Conservation (phyloP, 768 basidiomycete species). For the Kondoa subrosea region DNA sequence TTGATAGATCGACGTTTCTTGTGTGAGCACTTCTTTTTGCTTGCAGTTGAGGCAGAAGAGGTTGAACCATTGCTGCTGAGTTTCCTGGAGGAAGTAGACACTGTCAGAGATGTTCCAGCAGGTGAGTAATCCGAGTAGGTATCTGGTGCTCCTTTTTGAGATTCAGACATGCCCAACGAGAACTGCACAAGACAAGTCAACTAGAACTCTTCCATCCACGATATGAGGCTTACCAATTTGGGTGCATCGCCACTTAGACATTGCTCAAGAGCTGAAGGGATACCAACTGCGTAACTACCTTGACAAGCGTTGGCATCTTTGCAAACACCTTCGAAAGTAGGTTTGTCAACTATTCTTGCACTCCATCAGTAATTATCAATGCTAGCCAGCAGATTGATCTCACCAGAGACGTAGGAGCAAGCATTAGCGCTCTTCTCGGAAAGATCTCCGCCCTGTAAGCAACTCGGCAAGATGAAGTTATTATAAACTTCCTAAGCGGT, state of each 20-base stretch:
- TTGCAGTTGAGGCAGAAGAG: not conserved
- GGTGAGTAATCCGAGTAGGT: not conserved
- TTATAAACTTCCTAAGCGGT: too few relatives aligned
- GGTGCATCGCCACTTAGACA: not conserved
- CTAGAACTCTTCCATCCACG: not conserved
- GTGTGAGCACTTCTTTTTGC: not conserved
- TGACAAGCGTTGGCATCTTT: not conserved
- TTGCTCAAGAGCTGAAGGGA: not conserved
- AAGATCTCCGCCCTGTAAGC: not conserved
- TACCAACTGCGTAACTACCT: conserved; percentile 1
- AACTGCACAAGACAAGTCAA: not conserved
- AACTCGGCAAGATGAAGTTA: too few relatives aligned
- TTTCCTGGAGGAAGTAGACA: not conserved
- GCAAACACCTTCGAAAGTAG: conserved; percentile 2
- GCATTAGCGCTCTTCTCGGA: not conserved
- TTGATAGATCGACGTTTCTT: too few relatives aligned
- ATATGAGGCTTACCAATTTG: not conserved
- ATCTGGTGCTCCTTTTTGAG: not conserved
- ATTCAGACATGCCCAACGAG: not conserved
- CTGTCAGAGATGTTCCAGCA: not conserved
- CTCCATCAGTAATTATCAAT: not conserved
- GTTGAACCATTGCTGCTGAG: not conserved
- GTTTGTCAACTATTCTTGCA: not conserved
- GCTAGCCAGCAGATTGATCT: not conserved
- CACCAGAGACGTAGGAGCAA: not conserved